Base-by-base conservation (phyloP, 2,329 filamentous ascomycete species). In the Cladosporium austrohemisphaericum region DNA sequence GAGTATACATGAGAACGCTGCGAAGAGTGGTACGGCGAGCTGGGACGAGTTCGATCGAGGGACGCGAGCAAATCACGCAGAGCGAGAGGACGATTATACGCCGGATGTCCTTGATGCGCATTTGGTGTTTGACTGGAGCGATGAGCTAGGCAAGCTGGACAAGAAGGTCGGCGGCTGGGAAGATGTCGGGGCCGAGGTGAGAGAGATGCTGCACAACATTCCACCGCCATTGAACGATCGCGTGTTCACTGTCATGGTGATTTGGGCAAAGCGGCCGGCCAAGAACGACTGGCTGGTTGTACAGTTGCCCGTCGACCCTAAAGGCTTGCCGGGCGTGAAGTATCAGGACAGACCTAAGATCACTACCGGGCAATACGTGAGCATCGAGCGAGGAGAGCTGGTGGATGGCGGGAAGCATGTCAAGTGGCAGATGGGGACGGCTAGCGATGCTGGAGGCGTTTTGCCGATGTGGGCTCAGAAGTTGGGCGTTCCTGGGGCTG, bases 401-500 rank as follows among this genome's bases (percentile, higher is more conserved):
- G 52, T 76, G 3, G 65, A 65, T 4, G 63, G 53, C 11, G 60
- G 59, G 3, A 47, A 41, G 22, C 62, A 67, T 4, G 74, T 87
- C 38, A 82, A 85, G 65, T 93, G 87, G 87, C 72, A 84, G 51
- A 91, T 92, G 85, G 85, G 81, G 7, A 91, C 86, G 8, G 78
- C 83, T 9, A 85, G 82, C 52, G 79, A 91, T 64, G 86, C 86
- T 0, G 75, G 76, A 47, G 87, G 87, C 0, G 66, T 76, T 22
- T 60, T 91, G 49, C 87, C 87, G 0, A 71, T 76, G 63, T 82
- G 75, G 72, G 63, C 85, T 56, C 86, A 90, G 71, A 82, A 80
- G 53, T 59, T 79, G 63, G 80, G 77, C 3, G 73, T 87, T 41
- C 79, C 83, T 1, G 76, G 75, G 1, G 75, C 79, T 52, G 74